phyloP scores from a whole-genome alignment of 2,329 filamentous ascomycete species.

The Aspergillus arachidicola region DNA sequence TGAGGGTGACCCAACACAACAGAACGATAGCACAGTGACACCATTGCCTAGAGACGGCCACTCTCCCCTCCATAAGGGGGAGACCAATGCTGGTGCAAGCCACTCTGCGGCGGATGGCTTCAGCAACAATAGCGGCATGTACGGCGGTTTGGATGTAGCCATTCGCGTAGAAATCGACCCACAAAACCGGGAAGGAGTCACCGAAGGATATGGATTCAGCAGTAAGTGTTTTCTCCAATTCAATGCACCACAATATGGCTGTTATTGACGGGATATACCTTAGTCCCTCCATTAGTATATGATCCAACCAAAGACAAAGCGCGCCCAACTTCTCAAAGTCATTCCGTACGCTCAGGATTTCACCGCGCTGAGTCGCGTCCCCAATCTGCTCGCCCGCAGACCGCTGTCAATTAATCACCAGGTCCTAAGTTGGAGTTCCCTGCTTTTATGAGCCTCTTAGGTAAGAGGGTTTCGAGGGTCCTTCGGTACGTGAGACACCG shows the following conservation, averaged over 20 bases:
- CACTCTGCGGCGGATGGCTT: slow-evolving; percentile 69
- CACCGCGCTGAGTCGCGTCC: slow-evolving; percentile 14
- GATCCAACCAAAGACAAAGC: slow-evolving; percentile 12
- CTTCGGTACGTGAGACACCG: neutral
- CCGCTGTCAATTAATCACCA: slow-evolving; percentile 11
- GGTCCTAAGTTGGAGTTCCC: neutral
- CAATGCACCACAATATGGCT: neutral
- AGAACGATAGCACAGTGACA: slow-evolving; percentile 32
- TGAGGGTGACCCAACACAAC: slow-evolving; percentile 19
- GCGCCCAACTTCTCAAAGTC: slow-evolving; percentile 18
- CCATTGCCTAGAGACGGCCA: slow-evolving; percentile 63
- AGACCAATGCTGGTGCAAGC: slow-evolving; percentile 73
- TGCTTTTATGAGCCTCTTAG: neutral
- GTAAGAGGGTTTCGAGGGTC: neutral
- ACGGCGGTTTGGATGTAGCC: slow-evolving; percentile 48
- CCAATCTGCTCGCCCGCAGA: slow-evolving; percentile 19
- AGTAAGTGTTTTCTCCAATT: slow-evolving; percentile 38
- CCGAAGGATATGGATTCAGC: slow-evolving; percentile 53
- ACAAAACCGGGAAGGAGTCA: slow-evolving; percentile 41
- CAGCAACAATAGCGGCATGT: slow-evolving; percentile 38
- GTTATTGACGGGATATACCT: slow-evolving; percentile 7
- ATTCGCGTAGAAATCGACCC: slow-evolving; percentile 52
- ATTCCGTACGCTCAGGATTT: slow-evolving; percentile 17
- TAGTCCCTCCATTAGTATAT: slow-evolving; percentile 25
- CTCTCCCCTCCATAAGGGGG: slow-evolving; percentile 72